Conservation (phyloP, 73 alveolate species). For the Uronychia binucleata region DNA sequence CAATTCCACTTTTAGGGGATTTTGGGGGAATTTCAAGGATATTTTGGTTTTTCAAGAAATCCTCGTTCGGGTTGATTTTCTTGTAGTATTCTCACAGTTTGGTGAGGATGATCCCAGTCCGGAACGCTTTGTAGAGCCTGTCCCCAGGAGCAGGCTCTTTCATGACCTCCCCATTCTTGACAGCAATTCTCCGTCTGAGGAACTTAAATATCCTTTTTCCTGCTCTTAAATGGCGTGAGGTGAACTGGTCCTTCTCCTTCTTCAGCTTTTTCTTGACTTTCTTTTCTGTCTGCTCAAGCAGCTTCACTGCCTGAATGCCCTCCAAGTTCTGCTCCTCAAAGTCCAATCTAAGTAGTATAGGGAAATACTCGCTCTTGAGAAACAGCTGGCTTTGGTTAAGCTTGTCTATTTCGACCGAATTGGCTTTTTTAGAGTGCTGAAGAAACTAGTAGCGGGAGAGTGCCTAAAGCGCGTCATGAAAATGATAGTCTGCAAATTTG, state of each 20-base stretch:
- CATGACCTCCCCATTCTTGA: no score
- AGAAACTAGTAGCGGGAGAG: not conserved
- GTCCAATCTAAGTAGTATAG: not conserved
- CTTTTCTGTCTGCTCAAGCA: not conserved
- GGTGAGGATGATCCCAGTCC: no score
- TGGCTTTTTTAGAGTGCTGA: not conserved
- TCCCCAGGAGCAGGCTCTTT: no score
- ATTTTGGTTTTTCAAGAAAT: no score
- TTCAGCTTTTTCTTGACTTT: not conserved
- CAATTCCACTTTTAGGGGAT: no score
- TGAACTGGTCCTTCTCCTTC: not conserved
- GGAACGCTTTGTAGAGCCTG: no score
- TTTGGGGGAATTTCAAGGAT: no score
- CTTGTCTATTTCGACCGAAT: not conserved
- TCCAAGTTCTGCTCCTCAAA: constrained; percentile 33
- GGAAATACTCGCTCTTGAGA: not conserved
- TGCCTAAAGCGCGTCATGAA: constrained; percentile 20
- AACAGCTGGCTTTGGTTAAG: not conserved
- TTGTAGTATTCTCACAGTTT: no score
- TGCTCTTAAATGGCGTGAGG: not conserved
- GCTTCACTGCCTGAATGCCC: constrained; percentile 20
- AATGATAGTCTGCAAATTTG: constrained; percentile 15
- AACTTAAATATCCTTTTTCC: not conserved
- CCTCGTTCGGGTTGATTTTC: no score
- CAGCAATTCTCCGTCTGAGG: not conserved